Conservation (phyloP, 306 rosid species). For the Corylus heterophylla region DNA sequence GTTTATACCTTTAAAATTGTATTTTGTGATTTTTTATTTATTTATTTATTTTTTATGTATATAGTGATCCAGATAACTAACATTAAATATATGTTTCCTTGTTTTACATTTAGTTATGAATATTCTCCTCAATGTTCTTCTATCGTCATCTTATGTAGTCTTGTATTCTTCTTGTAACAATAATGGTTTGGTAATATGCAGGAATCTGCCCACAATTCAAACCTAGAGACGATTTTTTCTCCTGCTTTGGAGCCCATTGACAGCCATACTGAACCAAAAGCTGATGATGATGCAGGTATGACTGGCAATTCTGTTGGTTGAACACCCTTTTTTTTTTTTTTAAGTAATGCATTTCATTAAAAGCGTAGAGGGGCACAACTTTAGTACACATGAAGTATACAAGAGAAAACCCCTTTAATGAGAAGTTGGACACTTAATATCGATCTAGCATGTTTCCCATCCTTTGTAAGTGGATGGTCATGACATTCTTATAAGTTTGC, state of each 20-base stretch:
- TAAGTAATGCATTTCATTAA: no score
- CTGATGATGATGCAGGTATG: conserved; percentile 57
- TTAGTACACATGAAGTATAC: no score
- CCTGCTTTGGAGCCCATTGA: conserved; percentile 67
- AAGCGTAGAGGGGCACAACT: no score
- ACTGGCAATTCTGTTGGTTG: conserved; percentile 17
- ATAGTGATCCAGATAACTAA: neutral
- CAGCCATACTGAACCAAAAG: conserved; percentile 41
- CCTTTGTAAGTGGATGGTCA: neutral
- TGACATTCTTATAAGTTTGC: neutral
- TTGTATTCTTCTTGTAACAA: conserved; percentile 1
- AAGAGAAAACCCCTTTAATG: no score
- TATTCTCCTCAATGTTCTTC: neutral
- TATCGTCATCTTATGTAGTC: neutral
- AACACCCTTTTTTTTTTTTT: neutral
- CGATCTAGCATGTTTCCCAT: neutral
- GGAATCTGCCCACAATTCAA: conserved; percentile 51
- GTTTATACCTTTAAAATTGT: neutral
- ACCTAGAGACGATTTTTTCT: conserved; percentile 72
- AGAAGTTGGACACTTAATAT: neutral
- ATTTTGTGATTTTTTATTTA: neutral
- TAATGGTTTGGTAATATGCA: conserved; percentile 32
- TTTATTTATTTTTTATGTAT: neutral
- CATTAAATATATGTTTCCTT: neutral
- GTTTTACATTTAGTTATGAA: neutral